Evolutionary conservation across 768 basidiomycete genomes (phyloP), one percentile per base, ranked within the genome.

Genomic region (Exidia glandulosa): DNA sequence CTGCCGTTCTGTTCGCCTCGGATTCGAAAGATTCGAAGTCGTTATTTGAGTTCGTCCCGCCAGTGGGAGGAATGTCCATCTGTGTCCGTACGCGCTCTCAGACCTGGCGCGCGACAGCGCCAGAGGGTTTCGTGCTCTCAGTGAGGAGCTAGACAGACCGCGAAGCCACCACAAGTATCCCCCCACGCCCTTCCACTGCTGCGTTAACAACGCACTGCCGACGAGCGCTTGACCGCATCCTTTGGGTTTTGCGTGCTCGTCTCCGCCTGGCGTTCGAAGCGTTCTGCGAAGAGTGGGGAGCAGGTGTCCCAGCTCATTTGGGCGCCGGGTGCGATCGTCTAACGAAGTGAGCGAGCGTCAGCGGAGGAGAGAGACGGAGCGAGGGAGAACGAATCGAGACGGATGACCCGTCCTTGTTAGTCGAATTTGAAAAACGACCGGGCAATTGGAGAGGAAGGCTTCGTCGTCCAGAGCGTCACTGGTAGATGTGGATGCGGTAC

Each of bases 261-360:
- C 73, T 93, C 90, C 23, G 79, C 77, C n/a, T 81, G 79, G 55
- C 90, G 76, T 64, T 87, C 83, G 13, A 93, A 68, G 27, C 87
- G 76, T 67, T 92, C 90, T 10, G 85, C 84, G 67, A 93, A 90
- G 30, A 84, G 57, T 2, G 88, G 84, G 64, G 81, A 84, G 65
- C 85, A 85, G 2, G 88, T 90, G 67, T 87, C 85, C 84, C 84
- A 94, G 2, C 90, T 90, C 29, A 91, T 69, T 7, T 89, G 81
- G 58, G 80, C 80, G 3, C 89, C 90, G 3, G 90, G 90, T 2
- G 86, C 86, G 52, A 91, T 80, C 2, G 83, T 87, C 85, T 91
- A 66, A 23, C 63, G 62, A 63, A 66, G 61, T 32, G 62, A 64
- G 6, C 50, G 56, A 57, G 47, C 32, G 57, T 27, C 47, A 41